Conservation (phyloP, 805 yeast genomes). For the Suhomyces sp. region DNA sequence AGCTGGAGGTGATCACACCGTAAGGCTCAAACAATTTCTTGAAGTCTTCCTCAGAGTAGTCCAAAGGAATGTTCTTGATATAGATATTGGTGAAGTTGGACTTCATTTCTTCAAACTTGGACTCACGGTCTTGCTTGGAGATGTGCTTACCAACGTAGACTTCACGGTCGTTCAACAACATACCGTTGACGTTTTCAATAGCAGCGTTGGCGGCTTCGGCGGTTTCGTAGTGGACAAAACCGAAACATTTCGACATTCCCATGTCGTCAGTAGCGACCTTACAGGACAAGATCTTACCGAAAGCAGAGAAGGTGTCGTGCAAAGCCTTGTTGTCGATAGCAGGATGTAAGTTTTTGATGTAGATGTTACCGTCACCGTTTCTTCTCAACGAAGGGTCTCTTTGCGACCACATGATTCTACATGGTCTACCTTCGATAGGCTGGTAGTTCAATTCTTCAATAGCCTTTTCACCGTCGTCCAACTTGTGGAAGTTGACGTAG, state of each 20-base stretch:
- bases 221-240: constrained; percentile 94
- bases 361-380: constrained; percentile 94
- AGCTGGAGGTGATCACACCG: constrained; percentile 83
- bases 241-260: constrained; percentile 93
- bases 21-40: constrained; percentile 63
- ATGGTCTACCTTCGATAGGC: constrained; percentile 89
- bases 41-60: constrained; percentile 68
- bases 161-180: constrained; percentile 94
- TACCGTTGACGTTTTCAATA: constrained; percentile 95
- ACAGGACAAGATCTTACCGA: constrained; percentile 93
- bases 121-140: constrained; percentile 89
- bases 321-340: constrained; percentile 98
- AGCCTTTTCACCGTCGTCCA: constrained; percentile 89
- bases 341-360: constrained; percentile 97
- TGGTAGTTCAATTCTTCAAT: constrained; percentile 94
- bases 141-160: constrained; percentile 95
- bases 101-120: constrained; percentile 84
- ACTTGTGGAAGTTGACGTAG: constrained; percentile 90
- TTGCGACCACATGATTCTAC: constrained; percentile 99
- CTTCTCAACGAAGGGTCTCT: constrained; percentile 95
- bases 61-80: constrained; percentile 82
- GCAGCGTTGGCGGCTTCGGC: constrained; percentile 93
- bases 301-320: constrained; percentile 96
- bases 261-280: constrained; percentile 93
- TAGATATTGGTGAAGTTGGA: constrained; percentile 94